These are phyloP conservation scores for Aphanomyces invadans DNA, from an alignment of 352 stramenopile genomes.

Conservation along the genomic window DNA sequence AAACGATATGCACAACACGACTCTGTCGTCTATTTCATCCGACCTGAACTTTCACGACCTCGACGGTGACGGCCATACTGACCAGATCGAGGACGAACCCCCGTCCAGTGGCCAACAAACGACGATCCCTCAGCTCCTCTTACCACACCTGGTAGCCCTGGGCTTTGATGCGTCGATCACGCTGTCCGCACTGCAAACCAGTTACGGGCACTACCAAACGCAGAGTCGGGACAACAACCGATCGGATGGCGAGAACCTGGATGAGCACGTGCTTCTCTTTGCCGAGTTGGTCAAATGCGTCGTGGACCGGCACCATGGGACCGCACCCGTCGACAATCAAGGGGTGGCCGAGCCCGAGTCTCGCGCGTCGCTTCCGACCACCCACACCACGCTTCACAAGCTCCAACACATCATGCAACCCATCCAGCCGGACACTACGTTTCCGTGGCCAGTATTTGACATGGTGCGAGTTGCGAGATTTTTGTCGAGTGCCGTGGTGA, in stretches of 20 bases:
- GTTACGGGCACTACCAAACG: neutral
- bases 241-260: neutral
- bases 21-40: neutral
- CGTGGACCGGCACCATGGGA: neutral
- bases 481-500: neutral
- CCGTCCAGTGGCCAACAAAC: neutral
- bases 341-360: too few species aligned
- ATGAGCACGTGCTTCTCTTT: neutral
- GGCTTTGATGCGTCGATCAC: slow-evolving; percentile 1
- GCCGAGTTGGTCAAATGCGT: slow-evolving; percentile 3
- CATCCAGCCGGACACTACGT: slow-evolving; percentile 4
- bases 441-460: slow-evolving; percentile 74
- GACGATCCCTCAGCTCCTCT: neutral
- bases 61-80: neutral
- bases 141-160: neutral
- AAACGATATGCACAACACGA: neutral
- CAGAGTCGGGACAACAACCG: neutral
- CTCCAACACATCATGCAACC: neutral
- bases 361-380: too few species aligned
- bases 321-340: neutral
- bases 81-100: neutral
- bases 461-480: slow-evolving; percentile 32
- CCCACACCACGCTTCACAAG: neutral
- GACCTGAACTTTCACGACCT: too few species aligned
- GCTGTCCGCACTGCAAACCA: neutral